phyloP scores from a whole-genome alignment of 1,284 basidiomycete species.

The Ustilago loliicola region DNA sequence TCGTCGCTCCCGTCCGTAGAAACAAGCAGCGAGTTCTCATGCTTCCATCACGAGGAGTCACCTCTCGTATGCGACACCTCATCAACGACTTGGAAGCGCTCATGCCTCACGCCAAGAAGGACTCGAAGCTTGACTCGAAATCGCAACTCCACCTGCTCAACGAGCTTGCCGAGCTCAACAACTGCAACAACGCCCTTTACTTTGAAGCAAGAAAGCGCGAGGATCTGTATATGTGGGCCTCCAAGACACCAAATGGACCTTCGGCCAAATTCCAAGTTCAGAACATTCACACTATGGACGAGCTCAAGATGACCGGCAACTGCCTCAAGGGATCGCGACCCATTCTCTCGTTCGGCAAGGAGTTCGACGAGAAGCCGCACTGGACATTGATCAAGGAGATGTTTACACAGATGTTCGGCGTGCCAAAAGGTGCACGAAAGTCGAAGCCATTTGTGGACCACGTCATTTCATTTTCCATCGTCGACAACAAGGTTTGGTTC shows the following conservation, averaged over 20 bases:
- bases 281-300: conserved; percentile 99
- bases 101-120: conserved; percentile 94
- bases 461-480: conserved; percentile 92
- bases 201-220: conserved; percentile 92
- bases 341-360: conserved; percentile 90
- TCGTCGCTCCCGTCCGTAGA: conserved; percentile 45
- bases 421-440: conserved; percentile 87
- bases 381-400: conserved; percentile 91
- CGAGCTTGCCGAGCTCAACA: conserved; percentile 96
- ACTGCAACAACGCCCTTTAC: conserved; percentile 97
- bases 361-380: conserved; percentile 91
- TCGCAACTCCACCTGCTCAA: conserved; percentile 93
- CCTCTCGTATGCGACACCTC: conserved; percentile 95
- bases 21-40: conserved; percentile 82
- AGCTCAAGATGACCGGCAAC: conserved; percentile 99
- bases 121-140: conserved; percentile 85
- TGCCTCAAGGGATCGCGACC: conserved; percentile 96
- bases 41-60: conserved; percentile 93
- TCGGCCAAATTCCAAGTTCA: conserved; percentile 97
- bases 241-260: conserved; percentile 97
- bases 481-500: conserved; percentile 99
- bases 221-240: conserved; percentile 96
- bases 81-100: conserved; percentile 94
- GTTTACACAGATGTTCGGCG: conserved; percentile 95
- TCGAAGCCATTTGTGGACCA: conserved; percentile 99